Conservation (phyloP, 225 moss, liverwort and hornwort genomes). For the Takakia lepidozioides region DNA sequence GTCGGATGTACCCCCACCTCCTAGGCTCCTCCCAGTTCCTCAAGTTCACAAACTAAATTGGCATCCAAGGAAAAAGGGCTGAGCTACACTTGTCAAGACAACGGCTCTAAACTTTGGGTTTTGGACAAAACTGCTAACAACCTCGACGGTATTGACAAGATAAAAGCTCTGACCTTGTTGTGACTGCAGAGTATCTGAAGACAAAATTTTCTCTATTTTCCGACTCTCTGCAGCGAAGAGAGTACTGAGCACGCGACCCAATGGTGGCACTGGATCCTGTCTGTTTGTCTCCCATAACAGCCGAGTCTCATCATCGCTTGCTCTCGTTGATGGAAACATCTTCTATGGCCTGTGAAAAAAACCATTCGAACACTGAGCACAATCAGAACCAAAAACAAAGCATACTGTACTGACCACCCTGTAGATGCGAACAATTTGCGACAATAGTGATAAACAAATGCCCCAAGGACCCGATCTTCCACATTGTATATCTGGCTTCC, state of each 20-base stretch:
- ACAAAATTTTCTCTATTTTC: slow-evolving; percentile 46
- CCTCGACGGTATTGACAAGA: background rate
- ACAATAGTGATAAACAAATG: no score
- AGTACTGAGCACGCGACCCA: slow-evolving; percentile 58
- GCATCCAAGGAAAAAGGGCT: background rate
- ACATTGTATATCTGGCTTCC: no score
- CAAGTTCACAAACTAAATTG: background rate
- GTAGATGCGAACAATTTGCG: no score
- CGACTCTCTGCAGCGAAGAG: slow-evolving; percentile 57
- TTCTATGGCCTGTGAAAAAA: no score
- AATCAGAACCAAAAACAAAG: no score
- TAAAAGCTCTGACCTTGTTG: slow-evolving; percentile 32
- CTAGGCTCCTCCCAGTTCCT: background rate
- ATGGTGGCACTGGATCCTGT: slow-evolving; percentile 27
- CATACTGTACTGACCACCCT: no score
- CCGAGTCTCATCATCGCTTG: slow-evolving; percentile 23
- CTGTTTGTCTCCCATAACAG: slow-evolving; percentile 33
- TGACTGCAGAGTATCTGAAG: slow-evolving; percentile 15
- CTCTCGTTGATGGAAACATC: slow-evolving; percentile 28
- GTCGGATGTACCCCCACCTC: no score
- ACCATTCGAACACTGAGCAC: no score
- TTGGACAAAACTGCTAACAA: background rate
- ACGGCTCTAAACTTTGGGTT: background rate
- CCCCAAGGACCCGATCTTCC: no score
- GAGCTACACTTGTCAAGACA: background rate